Evolutionary conservation across 2,329 filamentous ascomycete genomes (phyloP).

Genomic region (Colletotrichum spinosum): DNA sequence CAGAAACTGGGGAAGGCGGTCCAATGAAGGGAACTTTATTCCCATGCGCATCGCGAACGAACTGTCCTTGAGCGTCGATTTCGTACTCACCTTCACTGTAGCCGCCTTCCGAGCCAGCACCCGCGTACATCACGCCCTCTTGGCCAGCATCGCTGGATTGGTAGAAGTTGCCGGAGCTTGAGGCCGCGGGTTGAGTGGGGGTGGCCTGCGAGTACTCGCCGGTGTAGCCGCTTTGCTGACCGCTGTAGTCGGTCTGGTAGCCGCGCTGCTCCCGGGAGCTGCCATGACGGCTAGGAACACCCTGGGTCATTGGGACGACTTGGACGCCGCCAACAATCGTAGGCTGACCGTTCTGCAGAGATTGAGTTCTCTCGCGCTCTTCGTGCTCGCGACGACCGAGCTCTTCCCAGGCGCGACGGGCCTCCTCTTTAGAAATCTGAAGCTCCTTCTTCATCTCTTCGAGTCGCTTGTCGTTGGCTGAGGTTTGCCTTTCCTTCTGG

Average conservation of each 20-base stretch:
- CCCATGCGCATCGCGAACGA: conserved; percentile 70
- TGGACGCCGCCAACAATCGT: conserved; percentile 94
- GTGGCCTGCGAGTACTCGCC: conserved; percentile 55
- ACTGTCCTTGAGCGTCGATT: conserved; percentile 70
- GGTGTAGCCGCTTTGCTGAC: conserved; percentile 45
- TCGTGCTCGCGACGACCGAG: conserved; percentile 92
- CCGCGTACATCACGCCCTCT: conserved; percentile 34
- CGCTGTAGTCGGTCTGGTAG: conserved; percentile 42
- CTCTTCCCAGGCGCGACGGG: conserved; percentile 96
- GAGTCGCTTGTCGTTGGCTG: conserved; percentile 80
- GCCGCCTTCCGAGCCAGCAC: conserved; percentile 65
- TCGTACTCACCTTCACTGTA: conserved; percentile 80
- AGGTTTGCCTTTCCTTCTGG: conserved; percentile 75
- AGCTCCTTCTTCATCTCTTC: conserved; percentile 92
- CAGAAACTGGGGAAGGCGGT: conserved; percentile 61
- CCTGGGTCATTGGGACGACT: conserved; percentile 91
- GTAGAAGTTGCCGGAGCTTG: conserved; percentile 43
- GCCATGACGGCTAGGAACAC: conserved; percentile 67
- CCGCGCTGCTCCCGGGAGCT: conserved; percentile 55
- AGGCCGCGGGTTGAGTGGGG: conserved; percentile 53
- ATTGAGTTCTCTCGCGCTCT: conserved; percentile 86
- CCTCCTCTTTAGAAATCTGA: conserved; percentile 95
- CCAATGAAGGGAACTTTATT: conserved; percentile 66
- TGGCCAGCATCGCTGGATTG: conserved; percentile 24
- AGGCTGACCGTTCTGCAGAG: conserved; percentile 87